These are phyloP conservation scores for Podosphaera leucotricha DNA, from an alignment of 2,329 filamentous ascomycete species.

Conservation along the genomic window DNA sequence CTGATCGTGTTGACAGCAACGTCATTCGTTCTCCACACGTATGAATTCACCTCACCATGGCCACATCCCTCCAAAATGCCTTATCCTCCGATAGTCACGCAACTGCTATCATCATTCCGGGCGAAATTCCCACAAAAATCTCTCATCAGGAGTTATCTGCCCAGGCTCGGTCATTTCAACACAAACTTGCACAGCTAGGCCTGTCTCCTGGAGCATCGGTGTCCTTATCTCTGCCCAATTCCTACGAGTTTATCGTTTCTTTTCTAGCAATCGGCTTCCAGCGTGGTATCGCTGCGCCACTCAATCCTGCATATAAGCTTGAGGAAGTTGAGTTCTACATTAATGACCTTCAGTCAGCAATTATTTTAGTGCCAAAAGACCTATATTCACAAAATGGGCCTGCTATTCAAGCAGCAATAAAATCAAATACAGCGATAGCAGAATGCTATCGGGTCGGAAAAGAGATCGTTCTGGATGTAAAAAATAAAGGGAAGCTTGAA, in stretches of 20 bases:
- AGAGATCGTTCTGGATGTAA: slow-evolving; percentile 55
- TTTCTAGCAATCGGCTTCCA: slow-evolving; percentile 77
- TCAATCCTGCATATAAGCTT: slow-evolving; percentile 76
- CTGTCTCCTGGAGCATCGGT: slow-evolving; percentile 46
- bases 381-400: slow-evolving; percentile 41
- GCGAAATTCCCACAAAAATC: slow-evolving; percentile 38
- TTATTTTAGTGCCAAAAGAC: slow-evolving; percentile 53
- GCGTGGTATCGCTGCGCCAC: slow-evolving; percentile 59
- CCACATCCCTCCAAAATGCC: slow-evolving; percentile 29
- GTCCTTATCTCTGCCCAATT: slow-evolving; percentile 65
- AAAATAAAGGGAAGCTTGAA: slow-evolving; percentile 45
- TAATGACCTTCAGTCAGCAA: slow-evolving; percentile 57
- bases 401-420: slow-evolving; percentile 52
- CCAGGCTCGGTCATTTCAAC: slow-evolving; percentile 49
- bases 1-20: not conserved
- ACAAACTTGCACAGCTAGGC: slow-evolving; percentile 52
- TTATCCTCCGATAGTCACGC: slow-evolving; percentile 26
- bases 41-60: not conserved
- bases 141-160: slow-evolving; percentile 43
- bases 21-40: not conserved
- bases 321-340: slow-evolving; percentile 85
- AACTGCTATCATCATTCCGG: slow-evolving; percentile 51
- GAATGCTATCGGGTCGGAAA: slow-evolving; percentile 59
- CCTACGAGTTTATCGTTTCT: slow-evolving; percentile 68
- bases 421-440: slow-evolving; percentile 63